These are phyloP conservation scores for Phaeoacremonium minimum DNA, from an alignment of 2,329 filamentous ascomycete genomes.

Conservation along the genomic window DNA sequence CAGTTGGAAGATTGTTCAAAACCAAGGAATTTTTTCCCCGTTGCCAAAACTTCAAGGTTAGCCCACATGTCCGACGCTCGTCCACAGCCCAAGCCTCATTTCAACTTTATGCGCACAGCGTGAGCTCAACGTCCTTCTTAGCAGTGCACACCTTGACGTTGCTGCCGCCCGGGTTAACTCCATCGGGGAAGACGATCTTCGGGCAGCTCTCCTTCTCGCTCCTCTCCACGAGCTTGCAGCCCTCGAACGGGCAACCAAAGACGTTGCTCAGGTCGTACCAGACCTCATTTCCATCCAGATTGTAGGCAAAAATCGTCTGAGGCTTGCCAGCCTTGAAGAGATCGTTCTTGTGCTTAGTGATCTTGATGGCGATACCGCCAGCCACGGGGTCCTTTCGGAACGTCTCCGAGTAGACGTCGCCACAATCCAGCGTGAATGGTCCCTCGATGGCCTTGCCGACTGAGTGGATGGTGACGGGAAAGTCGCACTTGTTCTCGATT, in stretches of 20 bases:
- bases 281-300: constrained; percentile 2
- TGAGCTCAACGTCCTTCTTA: background rate
- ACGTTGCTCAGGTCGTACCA: constrained; percentile 7
- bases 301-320: constrained; percentile 8
- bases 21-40: constrained; percentile 4
- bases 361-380: constrained; percentile 6
- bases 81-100: constrained; percentile 1
- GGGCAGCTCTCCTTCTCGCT: constrained; percentile 5
- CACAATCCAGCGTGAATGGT: constrained; percentile 6
- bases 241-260: constrained; percentile 6
- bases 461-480: no score
- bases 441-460: constrained; percentile 7
- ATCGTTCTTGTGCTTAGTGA: constrained; percentile 3
- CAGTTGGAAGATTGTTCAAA: no score
- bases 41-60: no score
- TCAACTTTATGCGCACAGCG: background rate
- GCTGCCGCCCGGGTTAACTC: no score
- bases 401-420: constrained; percentile 6
- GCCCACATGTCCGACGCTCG: no score
- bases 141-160: background rate
- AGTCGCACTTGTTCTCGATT: no score
- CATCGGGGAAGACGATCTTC: constrained; percentile 4
- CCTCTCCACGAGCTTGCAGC: constrained; percentile 3
- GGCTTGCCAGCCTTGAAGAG: constrained; percentile 4
- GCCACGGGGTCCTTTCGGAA: no score